phyloP scores from a whole-genome alignment of 2,329 filamentous ascomycete genomes.

The Celoporthe dispersa region DNA sequence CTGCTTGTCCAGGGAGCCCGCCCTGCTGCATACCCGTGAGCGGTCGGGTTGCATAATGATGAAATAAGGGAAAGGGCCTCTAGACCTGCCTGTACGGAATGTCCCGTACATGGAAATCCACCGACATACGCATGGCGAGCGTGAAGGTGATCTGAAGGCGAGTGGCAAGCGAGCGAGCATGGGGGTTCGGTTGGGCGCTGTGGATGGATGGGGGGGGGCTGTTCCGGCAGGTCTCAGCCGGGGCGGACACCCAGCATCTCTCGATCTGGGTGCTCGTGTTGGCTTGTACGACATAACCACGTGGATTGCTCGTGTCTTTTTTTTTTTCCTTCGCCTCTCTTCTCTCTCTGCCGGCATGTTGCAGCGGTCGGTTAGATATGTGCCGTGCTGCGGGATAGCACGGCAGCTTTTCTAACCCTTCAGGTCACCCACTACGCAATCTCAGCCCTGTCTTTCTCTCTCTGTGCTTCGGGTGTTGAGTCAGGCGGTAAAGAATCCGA shows the following conservation, averaged over 20 bases:
- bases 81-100: neutral
- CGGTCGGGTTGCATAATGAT: neutral
- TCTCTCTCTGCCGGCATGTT: neutral
- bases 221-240: neutral
- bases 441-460: neutral
- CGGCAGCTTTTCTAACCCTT: neutral
- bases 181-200: neutral
- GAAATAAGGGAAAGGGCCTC: neutral
- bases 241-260: conserved; percentile 4
- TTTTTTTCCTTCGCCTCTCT: neutral
- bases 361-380: neutral
- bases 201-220: neutral
- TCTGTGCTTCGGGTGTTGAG: neutral
- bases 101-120: neutral
- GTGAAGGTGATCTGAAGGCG: neutral
- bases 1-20: neutral
- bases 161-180: neutral
- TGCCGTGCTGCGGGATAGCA: neutral
- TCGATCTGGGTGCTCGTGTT: neutral
- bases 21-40: neutral
- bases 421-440: neutral
- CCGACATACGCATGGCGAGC: neutral
- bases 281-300: conserved; percentile 20
- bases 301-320: conserved; percentile 25
- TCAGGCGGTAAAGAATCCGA: neutral